Evolutionary conservation across 345 rosid genomes (phyloP), one percentile per base, ranked within the genome.

Genomic region (Euclidium syriacum): DNA sequence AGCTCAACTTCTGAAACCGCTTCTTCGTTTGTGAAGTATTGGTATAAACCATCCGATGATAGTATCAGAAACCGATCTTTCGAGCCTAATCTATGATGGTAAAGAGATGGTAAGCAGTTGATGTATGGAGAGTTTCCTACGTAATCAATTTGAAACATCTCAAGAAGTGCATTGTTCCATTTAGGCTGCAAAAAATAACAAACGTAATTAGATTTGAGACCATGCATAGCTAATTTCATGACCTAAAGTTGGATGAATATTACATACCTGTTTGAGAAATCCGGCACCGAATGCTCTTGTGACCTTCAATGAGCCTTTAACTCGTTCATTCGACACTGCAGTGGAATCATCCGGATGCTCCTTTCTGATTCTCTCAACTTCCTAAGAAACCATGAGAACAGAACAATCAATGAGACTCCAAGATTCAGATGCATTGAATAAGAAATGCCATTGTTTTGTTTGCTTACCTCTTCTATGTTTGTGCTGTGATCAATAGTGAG

Each of bases 251-350:
- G 14, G 14, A 39, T 43, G 42, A 33, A 61, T 52, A 1, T 36
- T 25, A n/a, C 44, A 38, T 69, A 91, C 98, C 94, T 86, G 85
- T 63, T 92, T 92, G 52, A 92, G 86, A 68, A 87, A 92, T 25
- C 98, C 95, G 16, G 95, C 98, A 44, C 98, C 98, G 4, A 89
- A 92, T 27, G 98, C 98, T 47, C 98, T 80, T 47, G 98, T 92
- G 57, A 92, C 96, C 79, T 87, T 92, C 81, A 92, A 74, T 10
- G 90, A 86, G 19, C 98, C 96, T 73, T 89, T 92, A 34, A 92
- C 98, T 1, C 98, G 86, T 20, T 87, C 95, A 17, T 92, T 92
- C 68, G 77, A 43, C 67, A 89, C 57, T 2, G 94, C 84, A 38
- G 66, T 75, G 26, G 72, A 72, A 84, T 92, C 98, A 67, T 92